Evolutionary conservation across 1,284 basidiomycete genomes (phyloP), one percentile per base, ranked within the genome.

Genomic region (Violaceomyces palustris): DNA sequence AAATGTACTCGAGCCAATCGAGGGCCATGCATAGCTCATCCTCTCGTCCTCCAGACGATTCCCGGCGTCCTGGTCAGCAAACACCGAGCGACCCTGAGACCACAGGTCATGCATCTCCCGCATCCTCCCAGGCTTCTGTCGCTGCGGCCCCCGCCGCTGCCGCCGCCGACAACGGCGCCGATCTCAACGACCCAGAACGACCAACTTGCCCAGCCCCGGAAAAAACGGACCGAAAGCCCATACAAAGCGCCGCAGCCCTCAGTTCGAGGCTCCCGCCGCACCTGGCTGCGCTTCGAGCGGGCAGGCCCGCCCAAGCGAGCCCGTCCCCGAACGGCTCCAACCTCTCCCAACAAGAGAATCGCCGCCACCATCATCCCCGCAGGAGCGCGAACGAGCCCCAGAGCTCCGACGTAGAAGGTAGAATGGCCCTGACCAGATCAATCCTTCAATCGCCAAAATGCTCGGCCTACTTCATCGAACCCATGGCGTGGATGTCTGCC

Each of bases 401-500:
- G n/a, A n/a, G n/a, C n/a, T n/a, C n/a, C n/a, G n/a, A n/a, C n/a
- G n/a, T n/a, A n/a, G n/a, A 28, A 28, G n/a, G 26, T 28, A 8
- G 26, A 28, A 8, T 17, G 5, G 29, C 29, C 29, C n/a, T n/a
- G n/a, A n/a, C n/a, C n/a, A n/a, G n/a, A n/a, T n/a, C n/a, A n/a
- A 54, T 71, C 42, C 48, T 72, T 1, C 65, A 60, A 31, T 59
- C 63, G 6, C 76, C 82, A 3, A 83, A 84, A 65, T 97, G 91
- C 74, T 92, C 89, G 2, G 88, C 89, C 6, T 97, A 97, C 75
- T 97, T 96, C 74, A 83, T 96, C 37, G 93, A 98, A 74, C 91
- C 92, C 82, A 84, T 94, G 80, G 86, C 84, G 62, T 98, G 93
- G 93, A 98, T 98, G 93, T 83, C 88, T 3, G 80, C 84, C 58